Percentiles rank a stretch among this genome's conserved stretches.
Evolutionary conservation across 1,284 basidiomycete genomes (phyloP).

Genomic region (Ustilago sp.): DNA sequence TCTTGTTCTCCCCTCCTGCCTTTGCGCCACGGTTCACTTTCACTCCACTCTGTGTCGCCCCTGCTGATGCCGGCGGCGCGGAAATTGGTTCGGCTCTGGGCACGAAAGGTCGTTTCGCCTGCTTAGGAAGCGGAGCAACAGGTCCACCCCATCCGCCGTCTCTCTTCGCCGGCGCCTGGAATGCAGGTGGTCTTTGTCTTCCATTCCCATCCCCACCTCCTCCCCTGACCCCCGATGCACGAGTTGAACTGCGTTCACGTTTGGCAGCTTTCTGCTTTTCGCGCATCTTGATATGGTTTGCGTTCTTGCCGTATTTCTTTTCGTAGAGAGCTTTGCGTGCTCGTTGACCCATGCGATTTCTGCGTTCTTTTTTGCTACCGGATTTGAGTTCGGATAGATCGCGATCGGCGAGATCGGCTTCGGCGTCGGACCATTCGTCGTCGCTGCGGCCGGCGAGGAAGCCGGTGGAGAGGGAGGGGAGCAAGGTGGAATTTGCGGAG

Average conservation of each 20-base stretch:
- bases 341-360: slow-evolving; percentile 90
- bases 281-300: slow-evolving; percentile 79
- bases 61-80: not conserved
- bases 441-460: slow-evolving; percentile 81
- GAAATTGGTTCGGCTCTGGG: not conserved
- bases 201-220: slow-evolving; percentile 4
- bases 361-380: slow-evolving; percentile 72
- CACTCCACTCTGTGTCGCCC: not conserved
- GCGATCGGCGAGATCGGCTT: slow-evolving; percentile 74
- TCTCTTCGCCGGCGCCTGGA: slow-evolving; percentile 32
- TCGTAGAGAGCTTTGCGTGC: slow-evolving; percentile 97
- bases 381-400: slow-evolving; percentile 71
- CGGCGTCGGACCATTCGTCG: slow-evolving; percentile 78
- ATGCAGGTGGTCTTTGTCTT: slow-evolving; percentile 32
- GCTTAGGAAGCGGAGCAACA: slow-evolving; percentile 35
- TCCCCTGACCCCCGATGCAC: not conserved
- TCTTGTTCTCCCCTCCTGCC: slow-evolving; percentile 10
- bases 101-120: slow-evolving; percentile 20
- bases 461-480: slow-evolving; percentile 87
- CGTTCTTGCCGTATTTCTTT: slow-evolving; percentile 90
- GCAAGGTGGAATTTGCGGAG: slow-evolving; percentile 78
- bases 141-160: slow-evolving; percentile 44
- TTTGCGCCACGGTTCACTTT: not conserved
- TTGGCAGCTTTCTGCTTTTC: slow-evolving; percentile 37
- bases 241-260: slow-evolving; percentile 3